Conservation (phyloP, 495 filamentous ascomycete species). For the Aspergillus diversus region DNA sequence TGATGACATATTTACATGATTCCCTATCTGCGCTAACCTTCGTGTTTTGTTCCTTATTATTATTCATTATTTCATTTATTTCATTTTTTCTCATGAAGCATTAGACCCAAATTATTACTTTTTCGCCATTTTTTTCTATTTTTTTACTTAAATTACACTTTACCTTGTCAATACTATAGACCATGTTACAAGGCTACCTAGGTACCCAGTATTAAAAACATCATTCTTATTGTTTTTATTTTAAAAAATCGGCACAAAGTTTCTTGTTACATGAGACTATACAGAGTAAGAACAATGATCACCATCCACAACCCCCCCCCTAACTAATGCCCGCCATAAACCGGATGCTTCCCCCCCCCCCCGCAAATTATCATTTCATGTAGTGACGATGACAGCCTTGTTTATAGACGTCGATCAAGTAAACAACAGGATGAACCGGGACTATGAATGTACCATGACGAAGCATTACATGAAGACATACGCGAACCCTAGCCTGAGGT, state of each 20-base stretch:
- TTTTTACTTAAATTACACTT: background rate
- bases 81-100: background rate
- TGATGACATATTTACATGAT: slow-evolving; percentile 11
- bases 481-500: background rate
- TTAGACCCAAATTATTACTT: background rate
- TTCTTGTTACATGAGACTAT: background rate
- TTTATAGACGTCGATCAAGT: background rate
- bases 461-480: background rate
- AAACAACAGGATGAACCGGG: background rate
- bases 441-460: background rate
- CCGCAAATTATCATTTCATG: background rate
- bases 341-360: too few relatives aligned
- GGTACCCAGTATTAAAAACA: background rate
- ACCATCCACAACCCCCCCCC: too few relatives aligned
- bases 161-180: background rate
- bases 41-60: slow-evolving; percentile 2
- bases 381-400: too few relatives aligned
- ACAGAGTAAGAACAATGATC: too few relatives aligned
- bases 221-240: background rate
- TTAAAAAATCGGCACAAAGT: background rate
- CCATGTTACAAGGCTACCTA: background rate
- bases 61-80: background rate
- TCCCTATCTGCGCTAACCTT: slow-evolving; percentile 8
- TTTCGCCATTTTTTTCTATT: background rate
- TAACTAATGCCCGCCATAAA: too few relatives aligned